Evolutionary conservation across 2,329 filamentous ascomycete genomes (phyloP).

Genomic region (Penicillium sp.): DNA sequence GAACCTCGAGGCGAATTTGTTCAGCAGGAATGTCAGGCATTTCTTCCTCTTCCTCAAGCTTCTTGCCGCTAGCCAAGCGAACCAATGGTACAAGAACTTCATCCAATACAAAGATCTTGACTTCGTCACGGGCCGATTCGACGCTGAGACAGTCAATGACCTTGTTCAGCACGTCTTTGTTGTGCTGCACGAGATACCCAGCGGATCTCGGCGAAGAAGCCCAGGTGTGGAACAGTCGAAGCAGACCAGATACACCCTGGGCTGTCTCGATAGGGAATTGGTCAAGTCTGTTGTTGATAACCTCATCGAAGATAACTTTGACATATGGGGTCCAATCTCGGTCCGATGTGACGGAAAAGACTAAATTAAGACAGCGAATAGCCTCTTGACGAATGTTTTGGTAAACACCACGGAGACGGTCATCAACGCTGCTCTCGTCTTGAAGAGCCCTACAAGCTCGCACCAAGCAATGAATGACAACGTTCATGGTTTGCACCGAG

Average conservation of each 20-base stretch:
- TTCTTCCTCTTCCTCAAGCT: constrained; percentile 53
- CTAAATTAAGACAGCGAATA: constrained; percentile 76
- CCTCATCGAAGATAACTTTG: constrained; percentile 67
- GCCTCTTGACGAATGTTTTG: constrained; percentile 58
- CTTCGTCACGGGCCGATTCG: constrained; percentile 77
- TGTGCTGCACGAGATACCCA: constrained; percentile 67
- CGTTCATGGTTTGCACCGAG: constrained; percentile 67
- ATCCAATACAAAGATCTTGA: constrained; percentile 77
- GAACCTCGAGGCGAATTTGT: constrained; percentile 36
- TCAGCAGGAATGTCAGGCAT: constrained; percentile 41
- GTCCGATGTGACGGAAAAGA: constrained; percentile 71
- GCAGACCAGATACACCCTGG: constrained; percentile 80
- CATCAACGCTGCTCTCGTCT: constrained; percentile 33
- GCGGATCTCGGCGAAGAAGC: constrained; percentile 66
- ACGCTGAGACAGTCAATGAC: constrained; percentile 71
- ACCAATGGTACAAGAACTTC: constrained; percentile 71
- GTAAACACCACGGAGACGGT: constrained; percentile 32
- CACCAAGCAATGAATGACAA: constrained; percentile 78
- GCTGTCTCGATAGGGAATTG: constrained; percentile 82
- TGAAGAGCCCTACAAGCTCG: constrained; percentile 61
- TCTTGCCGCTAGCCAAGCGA: constrained; percentile 55
- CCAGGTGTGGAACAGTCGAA: constrained; percentile 81
- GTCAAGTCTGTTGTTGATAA: constrained; percentile 74
- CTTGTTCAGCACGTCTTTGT: constrained; percentile 61
- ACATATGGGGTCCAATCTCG: constrained; percentile 74